A percentile compares a stretch with the other conserved stretches of the same genome.
phyloP scores from a whole-genome alignment of 78 protist genomes.

The Dictyostelium brefeldianum region DNA sequence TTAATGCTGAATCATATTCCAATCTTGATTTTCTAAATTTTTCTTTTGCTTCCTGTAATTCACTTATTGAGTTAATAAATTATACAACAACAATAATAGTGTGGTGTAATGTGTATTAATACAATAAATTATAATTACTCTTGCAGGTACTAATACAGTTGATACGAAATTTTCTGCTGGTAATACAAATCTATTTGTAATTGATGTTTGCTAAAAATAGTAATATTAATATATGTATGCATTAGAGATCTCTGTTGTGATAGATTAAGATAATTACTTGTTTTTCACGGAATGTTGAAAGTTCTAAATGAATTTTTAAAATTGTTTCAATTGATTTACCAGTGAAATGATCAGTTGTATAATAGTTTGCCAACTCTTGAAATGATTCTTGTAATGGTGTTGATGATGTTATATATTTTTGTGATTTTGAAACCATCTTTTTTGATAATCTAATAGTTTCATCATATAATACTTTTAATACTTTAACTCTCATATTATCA shows the following conservation, averaged over 20 bases:
- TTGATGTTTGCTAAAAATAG: conserved; percentile 30
- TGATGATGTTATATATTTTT: not conserved
- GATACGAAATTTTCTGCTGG: conserved; percentile 53
- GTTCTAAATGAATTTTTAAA: conserved; percentile 17
- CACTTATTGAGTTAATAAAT: no score
- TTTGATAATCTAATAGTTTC: conserved; percentile 60
- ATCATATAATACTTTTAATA: conserved; percentile 55
- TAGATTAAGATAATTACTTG: not conserved
- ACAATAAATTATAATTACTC: conserved; percentile 1
- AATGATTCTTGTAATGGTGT: conserved; percentile 16
- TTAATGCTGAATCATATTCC: conserved; percentile 47
- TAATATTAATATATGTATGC: not conserved
- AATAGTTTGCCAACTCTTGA: conserved; percentile 16
- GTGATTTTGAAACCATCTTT: conserved; percentile 12
- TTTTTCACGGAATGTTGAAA: conserved; percentile 20
- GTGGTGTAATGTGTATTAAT: not conserved
- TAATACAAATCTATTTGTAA: conserved; percentile 47
- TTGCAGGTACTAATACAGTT: conserved; percentile 23
- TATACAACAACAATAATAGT: not conserved
- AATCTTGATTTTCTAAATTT: conserved; percentile 29
- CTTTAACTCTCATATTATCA: conserved; percentile 54
- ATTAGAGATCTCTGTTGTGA: no score
- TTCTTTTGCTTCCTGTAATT: conserved; percentile 43
- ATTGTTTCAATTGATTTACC: conserved; percentile 38
- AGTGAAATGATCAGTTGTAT: conserved; percentile 16